A percentile compares a stretch with the other conserved stretches of the same genome.
Evolutionary conservation across 306 rosid species (phyloP).

Genomic region (Cyamopsis tetragonoloba): DNA sequence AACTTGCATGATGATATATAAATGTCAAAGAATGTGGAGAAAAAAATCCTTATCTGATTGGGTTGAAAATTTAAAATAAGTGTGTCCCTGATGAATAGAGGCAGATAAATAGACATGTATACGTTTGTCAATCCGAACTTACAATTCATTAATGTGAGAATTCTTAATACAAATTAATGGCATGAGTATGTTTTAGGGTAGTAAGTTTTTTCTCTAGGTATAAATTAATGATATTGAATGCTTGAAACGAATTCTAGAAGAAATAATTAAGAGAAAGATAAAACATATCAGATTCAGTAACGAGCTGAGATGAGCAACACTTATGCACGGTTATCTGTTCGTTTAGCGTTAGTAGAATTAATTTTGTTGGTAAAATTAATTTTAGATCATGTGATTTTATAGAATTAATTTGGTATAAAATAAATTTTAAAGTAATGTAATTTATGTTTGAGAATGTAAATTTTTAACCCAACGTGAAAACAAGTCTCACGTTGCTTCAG

Average conservation of each 20-base stretch:
- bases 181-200: not conserved
- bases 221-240: slow-evolving; percentile 4
- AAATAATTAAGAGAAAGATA: not conserved
- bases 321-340: no score
- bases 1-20: not conserved
- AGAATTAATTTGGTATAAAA: no score
- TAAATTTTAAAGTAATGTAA: no score
- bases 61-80: no score
- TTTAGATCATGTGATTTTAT: no score
- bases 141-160: not conserved
- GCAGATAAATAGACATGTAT: not conserved
- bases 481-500: no score
- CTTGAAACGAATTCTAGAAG: not conserved
- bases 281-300: not conserved
- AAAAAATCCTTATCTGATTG: not conserved
- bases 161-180: not conserved
- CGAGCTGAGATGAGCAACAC: no score
- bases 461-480: no score
- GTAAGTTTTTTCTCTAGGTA: not conserved
- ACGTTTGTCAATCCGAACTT: not conserved
- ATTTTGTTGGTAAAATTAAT: no score
- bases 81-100: not conserved
- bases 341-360: no score
- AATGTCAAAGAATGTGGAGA: not conserved
- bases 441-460: no score